phyloP scores from a whole-genome alignment of 305 asterid species.

The Lippia alba region DNA sequence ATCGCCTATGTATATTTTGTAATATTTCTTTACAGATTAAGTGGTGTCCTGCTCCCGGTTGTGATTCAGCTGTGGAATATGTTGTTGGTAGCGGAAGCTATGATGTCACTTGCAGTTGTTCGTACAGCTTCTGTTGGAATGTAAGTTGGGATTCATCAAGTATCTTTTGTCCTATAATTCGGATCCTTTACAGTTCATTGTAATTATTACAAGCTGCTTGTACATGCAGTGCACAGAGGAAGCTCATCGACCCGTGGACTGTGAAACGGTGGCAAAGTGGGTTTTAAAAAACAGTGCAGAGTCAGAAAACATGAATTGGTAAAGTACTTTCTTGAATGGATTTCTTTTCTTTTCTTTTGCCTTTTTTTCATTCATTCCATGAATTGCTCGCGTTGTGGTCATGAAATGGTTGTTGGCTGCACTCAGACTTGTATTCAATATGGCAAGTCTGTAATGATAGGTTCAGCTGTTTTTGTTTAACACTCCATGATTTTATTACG shows the following conservation, averaged over 20 bases:
- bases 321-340: slow-evolving; percentile 30
- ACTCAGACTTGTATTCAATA: slow-evolving; percentile 10
- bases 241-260: slow-evolving; percentile 96
- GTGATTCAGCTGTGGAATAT: slow-evolving; percentile 84
- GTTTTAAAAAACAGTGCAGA: slow-evolving; percentile 87
- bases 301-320: slow-evolving; percentile 97
- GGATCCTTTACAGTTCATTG: slow-evolving; percentile 10
- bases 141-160: slow-evolving; percentile 53
- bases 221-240: slow-evolving; percentile 83
- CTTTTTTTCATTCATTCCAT: neutral
- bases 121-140: slow-evolving; percentile 90
- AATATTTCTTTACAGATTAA: slow-evolving; percentile 57
- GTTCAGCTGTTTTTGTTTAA: neutral
- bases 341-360: neutral
- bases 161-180: slow-evolving; percentile 27
- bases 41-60: slow-evolving; percentile 98
- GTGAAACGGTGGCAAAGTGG: slow-evolving; percentile 90
- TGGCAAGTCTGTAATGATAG: neutral
- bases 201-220: slow-evolving; percentile 33
- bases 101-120: slow-evolving; percentile 88
- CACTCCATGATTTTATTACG: neutral
- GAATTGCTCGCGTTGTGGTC: slow-evolving; percentile 9
- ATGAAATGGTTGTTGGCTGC: slow-evolving; percentile 14
- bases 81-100: slow-evolving; percentile 84
- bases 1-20: slow-evolving; percentile 20